Percentiles rank a stretch among this genome's conserved stretches.
These are phyloP conservation scores for Parachaetomium inaequale DNA, from an alignment of 495 filamentous ascomycete genomes.

Conservation along the genomic window DNA sequence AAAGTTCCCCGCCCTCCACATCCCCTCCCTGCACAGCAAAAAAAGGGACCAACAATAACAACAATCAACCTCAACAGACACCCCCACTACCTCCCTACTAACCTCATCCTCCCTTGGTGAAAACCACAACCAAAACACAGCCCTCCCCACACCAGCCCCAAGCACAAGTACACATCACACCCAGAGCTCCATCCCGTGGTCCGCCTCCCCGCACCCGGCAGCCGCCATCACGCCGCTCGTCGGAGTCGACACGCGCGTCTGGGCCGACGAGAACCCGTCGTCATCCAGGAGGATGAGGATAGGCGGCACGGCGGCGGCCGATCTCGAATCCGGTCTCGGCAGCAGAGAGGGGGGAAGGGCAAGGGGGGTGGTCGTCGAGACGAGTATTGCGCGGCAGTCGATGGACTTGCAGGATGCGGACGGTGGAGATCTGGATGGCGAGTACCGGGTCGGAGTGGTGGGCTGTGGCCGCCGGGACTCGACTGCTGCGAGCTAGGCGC, in stretches of 20 bases:
- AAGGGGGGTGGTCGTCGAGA: slow-evolving; percentile 16
- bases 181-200: neutral
- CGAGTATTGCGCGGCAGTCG: slow-evolving; percentile 11
- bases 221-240: neutral
- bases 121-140: neutral
- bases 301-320: too few relatives aligned
- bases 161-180: neutral
- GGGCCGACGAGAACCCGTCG: too few relatives aligned
- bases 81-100: neutral
- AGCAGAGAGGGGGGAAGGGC: too few relatives aligned
- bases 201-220: neutral
- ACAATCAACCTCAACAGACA: neutral
- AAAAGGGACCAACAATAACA: neutral
- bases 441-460: neutral
- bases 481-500: slow-evolving; percentile 13
- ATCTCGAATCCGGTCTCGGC: too few relatives aligned
- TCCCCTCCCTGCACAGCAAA: neutral
- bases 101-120: neutral
- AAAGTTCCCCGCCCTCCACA: neutral
- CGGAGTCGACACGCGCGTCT: slow-evolving; percentile 12
- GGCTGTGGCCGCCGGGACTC: neutral
- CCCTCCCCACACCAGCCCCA: neutral
- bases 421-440: neutral
- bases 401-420: neutral
- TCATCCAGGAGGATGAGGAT: too few relatives aligned